These are phyloP conservation scores for Epichloe scottii DNA, from an alignment of 2,329 filamentous ascomycete genomes.

Conservation along the genomic window DNA sequence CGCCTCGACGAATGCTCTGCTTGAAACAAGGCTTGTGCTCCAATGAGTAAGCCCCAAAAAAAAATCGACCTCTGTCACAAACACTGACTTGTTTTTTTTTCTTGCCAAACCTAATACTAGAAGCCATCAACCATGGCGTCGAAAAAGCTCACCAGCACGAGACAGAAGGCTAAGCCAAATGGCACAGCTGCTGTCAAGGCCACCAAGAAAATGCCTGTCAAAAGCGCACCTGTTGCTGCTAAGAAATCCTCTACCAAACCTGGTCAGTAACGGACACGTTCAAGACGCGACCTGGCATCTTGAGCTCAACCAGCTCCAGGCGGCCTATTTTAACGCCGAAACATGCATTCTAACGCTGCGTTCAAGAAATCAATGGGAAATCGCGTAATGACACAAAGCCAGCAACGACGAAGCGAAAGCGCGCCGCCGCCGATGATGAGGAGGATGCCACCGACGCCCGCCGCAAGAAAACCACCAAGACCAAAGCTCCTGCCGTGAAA, in stretches of 20 bases:
- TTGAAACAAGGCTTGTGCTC: no score
- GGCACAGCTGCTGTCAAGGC: background rate
- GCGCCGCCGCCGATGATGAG: conserved; percentile 4
- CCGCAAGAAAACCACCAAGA: conserved; percentile 4
- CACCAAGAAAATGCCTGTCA: conserved; percentile 2
- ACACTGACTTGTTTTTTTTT: background rate
- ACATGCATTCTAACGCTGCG: background rate
- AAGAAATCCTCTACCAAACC: conserved; percentile 4
- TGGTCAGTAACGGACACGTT: conserved; percentile 5
- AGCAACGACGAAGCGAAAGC: conserved; percentile 5
- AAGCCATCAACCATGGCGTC: conserved; percentile 4
- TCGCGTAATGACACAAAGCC: background rate
- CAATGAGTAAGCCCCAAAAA: background rate
- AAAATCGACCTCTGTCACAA: background rate
- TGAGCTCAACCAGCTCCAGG: background rate
- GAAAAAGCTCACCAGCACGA: conserved; percentile 4
- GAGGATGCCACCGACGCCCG: conserved; percentile 1
- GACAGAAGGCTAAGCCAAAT: conserved; percentile 1
- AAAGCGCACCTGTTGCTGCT: background rate
- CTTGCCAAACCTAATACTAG: background rate
- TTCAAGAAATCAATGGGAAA: conserved; percentile 2
- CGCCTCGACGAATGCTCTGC: no score
- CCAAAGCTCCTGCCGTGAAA: conserved; percentile 1
- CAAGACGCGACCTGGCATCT: background rate
- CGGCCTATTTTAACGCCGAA: background rate